Evolutionary conservation across 495 filamentous ascomycete genomes (phyloP).

Genomic region (Xylaria flabelliformis): DNA sequence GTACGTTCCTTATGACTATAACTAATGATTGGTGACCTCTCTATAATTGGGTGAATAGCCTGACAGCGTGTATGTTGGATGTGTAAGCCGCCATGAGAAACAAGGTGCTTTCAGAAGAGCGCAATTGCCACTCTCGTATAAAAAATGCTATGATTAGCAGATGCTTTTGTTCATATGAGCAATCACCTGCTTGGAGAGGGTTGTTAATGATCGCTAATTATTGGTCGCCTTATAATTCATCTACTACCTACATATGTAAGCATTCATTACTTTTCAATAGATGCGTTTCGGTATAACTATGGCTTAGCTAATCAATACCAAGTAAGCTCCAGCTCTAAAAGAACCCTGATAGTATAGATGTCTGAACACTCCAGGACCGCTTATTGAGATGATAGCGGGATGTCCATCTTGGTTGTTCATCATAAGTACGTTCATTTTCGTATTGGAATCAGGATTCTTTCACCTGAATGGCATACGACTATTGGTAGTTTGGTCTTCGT

Average conservation of each 20-base stretch:
- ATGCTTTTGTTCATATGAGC: background rate
- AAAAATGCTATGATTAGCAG: background rate
- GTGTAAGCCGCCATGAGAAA: conserved; percentile 11
- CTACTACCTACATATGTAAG: background rate
- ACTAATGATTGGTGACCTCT: background rate
- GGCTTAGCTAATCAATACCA: background rate
- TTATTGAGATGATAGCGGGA: no score
- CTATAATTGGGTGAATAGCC: background rate
- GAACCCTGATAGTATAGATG: background rate
- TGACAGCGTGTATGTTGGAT: background rate
- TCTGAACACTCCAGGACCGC: background rate
- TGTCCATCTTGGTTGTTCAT: background rate
- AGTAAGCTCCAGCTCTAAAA: background rate
- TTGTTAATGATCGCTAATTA: background rate
- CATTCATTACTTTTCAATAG: background rate
- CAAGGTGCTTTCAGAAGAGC: background rate
- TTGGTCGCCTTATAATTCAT: conserved; percentile 17
- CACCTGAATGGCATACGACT: background rate
- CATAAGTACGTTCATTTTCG: no score
- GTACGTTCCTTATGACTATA: background rate
- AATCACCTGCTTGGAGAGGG: background rate
- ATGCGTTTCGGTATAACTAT: background rate
- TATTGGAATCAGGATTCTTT: background rate
- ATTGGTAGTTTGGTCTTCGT: background rate
- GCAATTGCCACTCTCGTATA: background rate